A percentile compares a stretch with the other conserved stretches of the same genome.
Conservation (phyloP, 106 monocot genomes). For the Dendrobium chrysotoxum region DNA sequence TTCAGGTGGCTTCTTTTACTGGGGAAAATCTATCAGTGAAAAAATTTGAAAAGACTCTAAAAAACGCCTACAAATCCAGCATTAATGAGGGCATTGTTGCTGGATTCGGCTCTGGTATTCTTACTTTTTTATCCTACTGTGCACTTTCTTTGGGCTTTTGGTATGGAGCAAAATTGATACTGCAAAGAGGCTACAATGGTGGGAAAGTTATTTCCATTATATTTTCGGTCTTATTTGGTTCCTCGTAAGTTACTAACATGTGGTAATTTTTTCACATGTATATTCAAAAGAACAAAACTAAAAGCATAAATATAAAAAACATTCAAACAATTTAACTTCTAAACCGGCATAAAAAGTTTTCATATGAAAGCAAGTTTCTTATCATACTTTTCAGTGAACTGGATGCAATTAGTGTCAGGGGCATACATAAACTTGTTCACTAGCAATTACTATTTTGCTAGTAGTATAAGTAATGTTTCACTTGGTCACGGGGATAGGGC, state of each 20-base stretch:
- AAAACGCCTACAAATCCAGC: constrained; percentile 37
- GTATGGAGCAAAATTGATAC: constrained; percentile 55
- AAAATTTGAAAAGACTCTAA: constrained; percentile 44
- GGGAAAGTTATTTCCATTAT: constrained; percentile 56
- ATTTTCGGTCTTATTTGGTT: constrained; percentile 47
- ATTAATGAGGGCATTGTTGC: constrained; percentile 50
- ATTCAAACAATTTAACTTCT: too few relatives aligned
- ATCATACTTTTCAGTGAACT: too few relatives aligned
- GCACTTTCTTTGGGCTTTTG: constrained; percentile 57
- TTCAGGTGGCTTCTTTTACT: constrained; percentile 74
- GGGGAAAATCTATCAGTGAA: constrained; percentile 55
- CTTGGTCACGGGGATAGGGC: too few relatives aligned
- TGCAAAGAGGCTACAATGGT: constrained; percentile 47
- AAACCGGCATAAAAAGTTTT: too few relatives aligned
- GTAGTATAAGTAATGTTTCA: too few relatives aligned
- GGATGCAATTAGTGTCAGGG: too few relatives aligned
- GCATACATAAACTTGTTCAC: too few relatives aligned
- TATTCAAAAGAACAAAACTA: background rate
- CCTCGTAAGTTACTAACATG: constrained; percentile 37
- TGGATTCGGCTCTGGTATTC: constrained; percentile 47
- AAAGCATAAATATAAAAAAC: too few relatives aligned
- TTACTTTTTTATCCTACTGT: constrained; percentile 29
- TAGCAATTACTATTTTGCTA: too few relatives aligned
- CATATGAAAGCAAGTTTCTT: too few relatives aligned
- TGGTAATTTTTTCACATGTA: background rate